Percentiles rank a stretch among this genome's conserved stretches.
Conservation (phyloP, 352 stramenopile species). For the Phytophthora megakarya region DNA sequence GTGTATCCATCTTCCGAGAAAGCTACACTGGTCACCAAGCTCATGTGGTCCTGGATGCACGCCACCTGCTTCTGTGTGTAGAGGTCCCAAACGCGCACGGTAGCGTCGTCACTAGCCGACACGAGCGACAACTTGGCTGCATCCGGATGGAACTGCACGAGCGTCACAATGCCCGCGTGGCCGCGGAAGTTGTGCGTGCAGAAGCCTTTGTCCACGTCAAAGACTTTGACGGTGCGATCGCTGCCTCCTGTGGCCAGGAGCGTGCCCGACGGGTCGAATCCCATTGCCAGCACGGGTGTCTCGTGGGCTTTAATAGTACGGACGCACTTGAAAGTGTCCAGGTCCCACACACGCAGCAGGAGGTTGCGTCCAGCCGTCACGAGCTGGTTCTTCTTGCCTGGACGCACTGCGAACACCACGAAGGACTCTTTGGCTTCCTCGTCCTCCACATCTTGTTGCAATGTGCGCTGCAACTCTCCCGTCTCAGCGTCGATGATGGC, state of each 20-base stretch:
- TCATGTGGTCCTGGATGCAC: slow-evolving; percentile 95
- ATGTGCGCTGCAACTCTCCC: slow-evolving; percentile 69
- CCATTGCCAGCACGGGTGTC: slow-evolving; percentile 85
- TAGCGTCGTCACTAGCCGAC: slow-evolving; percentile 77
- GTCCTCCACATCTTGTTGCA: slow-evolving; percentile 79
- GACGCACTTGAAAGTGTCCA: slow-evolving; percentile 79
- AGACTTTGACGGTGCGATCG: slow-evolving; percentile 95
- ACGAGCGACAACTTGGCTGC: slow-evolving; percentile 67
- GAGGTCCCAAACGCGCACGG: slow-evolving; percentile 86
- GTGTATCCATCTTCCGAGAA: slow-evolving; percentile 90
- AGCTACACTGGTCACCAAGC: slow-evolving; percentile 91
- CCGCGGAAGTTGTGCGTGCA: slow-evolving; percentile 94
- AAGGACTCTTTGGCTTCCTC: slow-evolving; percentile 86
- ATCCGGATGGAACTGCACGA: slow-evolving; percentile 87
- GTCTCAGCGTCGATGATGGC: slow-evolving; percentile 75
- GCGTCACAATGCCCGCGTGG: slow-evolving; percentile 87
- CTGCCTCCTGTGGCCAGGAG: slow-evolving; percentile 96
- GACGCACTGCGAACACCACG: slow-evolving; percentile 78
- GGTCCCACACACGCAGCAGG: slow-evolving; percentile 84
- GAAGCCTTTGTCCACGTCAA: slow-evolving; percentile 92
- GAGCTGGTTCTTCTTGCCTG: slow-evolving; percentile 74
- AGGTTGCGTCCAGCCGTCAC: slow-evolving; percentile 86
- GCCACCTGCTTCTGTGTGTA: slow-evolving; percentile 84
- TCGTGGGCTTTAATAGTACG: slow-evolving; percentile 81
- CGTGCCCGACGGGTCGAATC: slow-evolving; percentile 90